These are phyloP conservation scores for Crithidia sp. DNA, from an alignment of 208 protist species.

Conservation along the genomic window DNA sequence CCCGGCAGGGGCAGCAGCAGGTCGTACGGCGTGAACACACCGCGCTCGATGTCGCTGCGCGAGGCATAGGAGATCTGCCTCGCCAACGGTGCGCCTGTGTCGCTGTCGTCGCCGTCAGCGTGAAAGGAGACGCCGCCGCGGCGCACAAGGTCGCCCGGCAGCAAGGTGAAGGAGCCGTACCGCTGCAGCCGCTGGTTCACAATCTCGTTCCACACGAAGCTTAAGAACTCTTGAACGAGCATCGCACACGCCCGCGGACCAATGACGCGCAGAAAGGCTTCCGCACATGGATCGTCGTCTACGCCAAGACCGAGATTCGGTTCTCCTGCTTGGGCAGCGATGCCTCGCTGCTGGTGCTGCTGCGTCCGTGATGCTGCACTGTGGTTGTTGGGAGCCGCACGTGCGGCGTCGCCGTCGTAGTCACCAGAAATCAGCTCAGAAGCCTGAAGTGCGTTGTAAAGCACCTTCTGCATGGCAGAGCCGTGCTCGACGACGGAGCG, in stretches of 20 bases:
- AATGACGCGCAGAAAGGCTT: slow-evolving; percentile 83
- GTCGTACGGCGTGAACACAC: slow-evolving; percentile 63
- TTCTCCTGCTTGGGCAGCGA: background rate
- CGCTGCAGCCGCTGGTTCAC: slow-evolving; percentile 86
- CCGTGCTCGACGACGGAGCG: slow-evolving; percentile 69
- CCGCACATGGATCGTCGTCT: slow-evolving; percentile 72
- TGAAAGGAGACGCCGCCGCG: slow-evolving; percentile 9
- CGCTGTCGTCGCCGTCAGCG: background rate
- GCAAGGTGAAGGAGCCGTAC: slow-evolving; percentile 83
- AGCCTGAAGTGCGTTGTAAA: slow-evolving; percentile 85
- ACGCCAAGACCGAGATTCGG: background rate
- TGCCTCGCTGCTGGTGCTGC: background rate
- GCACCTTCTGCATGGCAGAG: slow-evolving; percentile 74
- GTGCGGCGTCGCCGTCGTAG: slow-evolving; percentile 5
- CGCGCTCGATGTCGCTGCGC: slow-evolving; percentile 59
- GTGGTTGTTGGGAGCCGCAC: no score
- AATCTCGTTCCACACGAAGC: slow-evolving; percentile 91
- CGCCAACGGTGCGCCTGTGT: background rate
- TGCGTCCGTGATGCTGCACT: background rate
- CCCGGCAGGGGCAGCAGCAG: slow-evolving; percentile 84
- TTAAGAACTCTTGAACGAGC: slow-evolving; percentile 84
- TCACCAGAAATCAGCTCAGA: slow-evolving; percentile 48
- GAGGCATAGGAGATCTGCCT: slow-evolving; percentile 33
- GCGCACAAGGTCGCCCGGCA: slow-evolving; percentile 85
- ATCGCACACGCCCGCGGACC: slow-evolving; percentile 74